These are phyloP conservation scores for Rubia peregrina DNA, from an alignment of 305 asterid species.

Conservation along the genomic window DNA sequence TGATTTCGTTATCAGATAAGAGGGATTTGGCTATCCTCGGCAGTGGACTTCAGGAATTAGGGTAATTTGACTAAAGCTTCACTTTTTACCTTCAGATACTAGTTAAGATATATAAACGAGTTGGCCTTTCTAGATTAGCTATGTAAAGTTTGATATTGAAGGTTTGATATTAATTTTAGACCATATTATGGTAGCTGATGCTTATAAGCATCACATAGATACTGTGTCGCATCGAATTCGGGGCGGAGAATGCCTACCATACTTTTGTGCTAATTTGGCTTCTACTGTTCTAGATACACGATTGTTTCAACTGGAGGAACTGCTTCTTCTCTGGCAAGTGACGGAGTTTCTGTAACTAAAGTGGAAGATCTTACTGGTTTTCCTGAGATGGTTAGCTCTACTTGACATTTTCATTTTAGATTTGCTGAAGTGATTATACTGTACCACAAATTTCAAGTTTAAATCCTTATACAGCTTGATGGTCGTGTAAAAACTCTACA, in stretches of 20 bases:
- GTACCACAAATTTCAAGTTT: neutral
- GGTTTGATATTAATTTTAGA: neutral
- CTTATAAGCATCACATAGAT: neutral
- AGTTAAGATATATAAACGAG: neutral
- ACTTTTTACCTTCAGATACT: neutral
- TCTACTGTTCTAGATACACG: slow-evolving; percentile 45
- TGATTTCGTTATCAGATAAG: slow-evolving; percentile 90
- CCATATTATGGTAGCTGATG: neutral
- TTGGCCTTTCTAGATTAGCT: neutral
- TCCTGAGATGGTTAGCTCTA: slow-evolving; percentile 78
- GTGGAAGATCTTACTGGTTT: slow-evolving; percentile 85
- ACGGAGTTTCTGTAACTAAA: slow-evolving; percentile 78
- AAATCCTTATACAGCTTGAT: slow-evolving; percentile 58
- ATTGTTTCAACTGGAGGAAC: slow-evolving; percentile 98
- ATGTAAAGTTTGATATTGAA: neutral
- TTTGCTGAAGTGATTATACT: neutral
- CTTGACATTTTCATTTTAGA: neutral
- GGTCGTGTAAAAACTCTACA: slow-evolving; percentile 98
- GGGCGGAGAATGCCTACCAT: neutral
- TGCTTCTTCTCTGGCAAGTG: slow-evolving; percentile 60
- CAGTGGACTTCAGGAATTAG: slow-evolving; percentile 69
- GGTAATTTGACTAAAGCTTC: slow-evolving; percentile 30
- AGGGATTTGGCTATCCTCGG: slow-evolving; percentile 71
- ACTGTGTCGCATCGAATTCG: neutral
- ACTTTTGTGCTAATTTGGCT: neutral